Evolutionary conservation across 495 filamentous ascomycete genomes (phyloP), one percentile per base, ranked within the genome.

Genomic region (Penicillium bovifimosum): DNA sequence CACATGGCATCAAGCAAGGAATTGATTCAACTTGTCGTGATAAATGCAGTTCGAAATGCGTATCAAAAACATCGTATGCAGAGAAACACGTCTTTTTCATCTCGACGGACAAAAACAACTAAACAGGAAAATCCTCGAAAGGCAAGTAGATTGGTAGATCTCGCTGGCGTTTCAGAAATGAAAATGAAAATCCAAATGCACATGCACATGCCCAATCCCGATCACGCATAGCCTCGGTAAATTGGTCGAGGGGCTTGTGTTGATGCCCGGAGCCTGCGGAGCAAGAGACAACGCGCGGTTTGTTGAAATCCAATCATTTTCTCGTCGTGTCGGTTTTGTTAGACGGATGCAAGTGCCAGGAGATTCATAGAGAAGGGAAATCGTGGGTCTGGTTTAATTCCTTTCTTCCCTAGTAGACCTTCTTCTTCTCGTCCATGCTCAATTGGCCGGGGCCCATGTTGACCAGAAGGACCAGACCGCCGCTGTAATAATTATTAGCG

Each of bases 391-490:
- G 7, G 6, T 34, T 57, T 16, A 24, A 38, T 51, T 20, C 26
- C 47, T 17, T 53, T 47, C 50, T 46, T 8, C 40, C 54, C 60
- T 87, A 98, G 74, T 98, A 98, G 55, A 98, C 93, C 81, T 98
- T 98, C 86, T 98, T 98, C 86, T 98, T 98, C 81, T 97, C 95
- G 70, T 98, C 93, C 72, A 98, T 90, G 69, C 88, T 95, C 76
- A 96, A 86, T 72, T 96, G 88, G 41, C 93, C 93, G 10, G 93
- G 95, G 48, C 93, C 93, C 84, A 92, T 96, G 82, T 98, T 98
- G 71, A 96, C 90, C 49, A 98, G 80, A 51, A 98, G 84, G 41
- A 98, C 77, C 41, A 98, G 85, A 62, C 93, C 93, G 50, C 93
- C 93, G 54, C 84, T 87, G 44, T 20, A 43, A 6, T 40, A 36